These are phyloP conservation scores for Paulownia fortunei DNA, from an alignment of 257 asterid species.

Conservation along the genomic window DNA sequence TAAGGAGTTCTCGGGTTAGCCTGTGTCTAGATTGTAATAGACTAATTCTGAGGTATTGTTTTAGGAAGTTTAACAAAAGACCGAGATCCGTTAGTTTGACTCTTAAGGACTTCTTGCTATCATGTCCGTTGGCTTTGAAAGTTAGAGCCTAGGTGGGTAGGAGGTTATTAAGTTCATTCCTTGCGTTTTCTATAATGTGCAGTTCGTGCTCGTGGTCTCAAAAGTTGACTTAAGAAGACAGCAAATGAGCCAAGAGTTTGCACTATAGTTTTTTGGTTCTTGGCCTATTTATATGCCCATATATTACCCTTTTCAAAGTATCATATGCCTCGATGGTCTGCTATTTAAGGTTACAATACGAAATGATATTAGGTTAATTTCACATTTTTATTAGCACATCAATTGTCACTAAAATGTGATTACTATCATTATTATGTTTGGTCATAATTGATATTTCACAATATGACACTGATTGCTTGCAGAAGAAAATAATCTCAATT, in stretches of 20 bases:
- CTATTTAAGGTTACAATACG: not conserved
- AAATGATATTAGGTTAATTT: constrained; percentile 6
- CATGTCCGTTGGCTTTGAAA: constrained; percentile 3
- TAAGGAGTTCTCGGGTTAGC: not conserved
- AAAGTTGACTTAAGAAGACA: not conserved
- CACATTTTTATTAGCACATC: not conserved
- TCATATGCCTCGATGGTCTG: constrained; percentile 7
- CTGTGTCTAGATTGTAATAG: not conserved
- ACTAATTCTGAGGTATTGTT: not conserved
- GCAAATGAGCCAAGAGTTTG: not conserved
- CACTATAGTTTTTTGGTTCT: not conserved
- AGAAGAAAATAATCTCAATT: not conserved
- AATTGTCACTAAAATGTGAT: not conserved
- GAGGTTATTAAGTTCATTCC: constrained; percentile 11
- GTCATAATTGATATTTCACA: not conserved
- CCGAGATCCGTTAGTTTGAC: not conserved
- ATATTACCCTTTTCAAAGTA: not conserved
- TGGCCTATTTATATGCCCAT: not conserved
- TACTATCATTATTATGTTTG: not conserved
- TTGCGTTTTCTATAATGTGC: constrained; percentile 1
- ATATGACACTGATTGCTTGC: not conserved
- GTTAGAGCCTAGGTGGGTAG: constrained; percentile 13
- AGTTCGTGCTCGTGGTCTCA: not conserved
- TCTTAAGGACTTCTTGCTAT: not conserved
- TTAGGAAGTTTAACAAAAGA: not conserved